Conservation (phyloP, 805 yeast species). For the Saccharomyces cerevisiae region DNA sequence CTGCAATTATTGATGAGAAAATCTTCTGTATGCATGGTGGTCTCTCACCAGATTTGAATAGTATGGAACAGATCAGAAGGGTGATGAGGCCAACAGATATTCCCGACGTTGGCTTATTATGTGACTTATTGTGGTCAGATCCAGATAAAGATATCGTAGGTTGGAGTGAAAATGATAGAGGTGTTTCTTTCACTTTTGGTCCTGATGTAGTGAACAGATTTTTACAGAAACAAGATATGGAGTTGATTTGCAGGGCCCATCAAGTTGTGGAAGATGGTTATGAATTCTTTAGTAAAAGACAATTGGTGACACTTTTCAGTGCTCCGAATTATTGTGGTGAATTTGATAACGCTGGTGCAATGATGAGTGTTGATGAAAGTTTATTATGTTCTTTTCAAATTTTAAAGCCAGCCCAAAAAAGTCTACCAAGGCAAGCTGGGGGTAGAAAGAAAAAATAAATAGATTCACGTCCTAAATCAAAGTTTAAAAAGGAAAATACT, state of each 20-base stretch:
- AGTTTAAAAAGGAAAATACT: constrained; percentile 2
- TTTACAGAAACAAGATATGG: constrained; percentile 95
- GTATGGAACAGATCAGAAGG: constrained; percentile 97
- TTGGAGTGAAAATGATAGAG: constrained; percentile 98
- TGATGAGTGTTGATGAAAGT: constrained; percentile 98
- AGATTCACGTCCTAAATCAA: background rate
- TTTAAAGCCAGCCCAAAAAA: constrained; percentile 93
- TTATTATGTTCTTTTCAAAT: constrained; percentile 93
- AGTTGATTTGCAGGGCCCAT: constrained; percentile 95
- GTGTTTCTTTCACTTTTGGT: constrained; percentile 98
- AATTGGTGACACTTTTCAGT: constrained; percentile 86
- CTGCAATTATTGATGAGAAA: constrained; percentile 96
- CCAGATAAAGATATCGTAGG: constrained; percentile 98
- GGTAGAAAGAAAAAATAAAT: constrained; percentile 29
- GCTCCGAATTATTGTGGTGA: constrained; percentile 99
- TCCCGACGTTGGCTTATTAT: constrained; percentile 93
- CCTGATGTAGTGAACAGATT: constrained; percentile 97
- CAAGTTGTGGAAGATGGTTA: constrained; percentile 99
- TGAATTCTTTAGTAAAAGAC: constrained; percentile 93
- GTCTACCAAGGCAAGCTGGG: constrained; percentile 31
- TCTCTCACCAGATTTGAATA: constrained; percentile 89
- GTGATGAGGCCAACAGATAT: constrained; percentile 99
- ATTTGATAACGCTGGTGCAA: constrained; percentile 97
- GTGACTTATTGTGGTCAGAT: constrained; percentile 96
- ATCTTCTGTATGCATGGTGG: constrained; percentile 99